A percentile compares a stretch with the other conserved stretches of the same genome.
Conservation (phyloP, 805 yeast genomes). For the Metschnikowia peoriensis region DNA sequence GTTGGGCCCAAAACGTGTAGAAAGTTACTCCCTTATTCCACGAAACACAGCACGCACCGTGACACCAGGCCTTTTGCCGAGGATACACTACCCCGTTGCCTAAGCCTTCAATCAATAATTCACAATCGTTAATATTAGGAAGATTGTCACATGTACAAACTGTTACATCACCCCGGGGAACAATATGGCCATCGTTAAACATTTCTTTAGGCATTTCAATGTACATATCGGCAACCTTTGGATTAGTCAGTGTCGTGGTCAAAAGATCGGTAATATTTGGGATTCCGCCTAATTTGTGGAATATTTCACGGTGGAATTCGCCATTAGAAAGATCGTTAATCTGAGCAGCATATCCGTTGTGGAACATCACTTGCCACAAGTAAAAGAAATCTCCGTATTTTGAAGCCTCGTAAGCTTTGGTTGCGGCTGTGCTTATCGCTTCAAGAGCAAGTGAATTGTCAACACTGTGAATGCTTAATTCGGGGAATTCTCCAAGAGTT, state of each 20-base stretch:
- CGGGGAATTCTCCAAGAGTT: background rate
- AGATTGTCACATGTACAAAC: background rate
- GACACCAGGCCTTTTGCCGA: background rate
- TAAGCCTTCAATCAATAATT: background rate
- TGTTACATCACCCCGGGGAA: background rate
- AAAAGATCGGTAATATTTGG: background rate
- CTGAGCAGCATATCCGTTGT: constrained; percentile 1
- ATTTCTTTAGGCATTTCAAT: background rate
- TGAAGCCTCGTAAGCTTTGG: background rate
- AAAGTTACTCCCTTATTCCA: background rate
- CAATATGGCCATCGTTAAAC: no score
- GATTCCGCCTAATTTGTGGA: background rate
- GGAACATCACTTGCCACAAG: constrained; percentile 4
- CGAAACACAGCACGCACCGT: background rate
- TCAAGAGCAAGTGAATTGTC: background rate
- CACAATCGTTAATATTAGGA: background rate
- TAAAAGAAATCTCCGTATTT: constrained; percentile 6
- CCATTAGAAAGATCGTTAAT: background rate
- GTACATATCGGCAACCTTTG: background rate
- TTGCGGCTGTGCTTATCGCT: background rate
- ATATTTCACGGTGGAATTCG: background rate
- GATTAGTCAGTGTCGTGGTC: background rate
- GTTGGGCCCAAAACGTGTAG: background rate
- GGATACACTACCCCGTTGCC: background rate
- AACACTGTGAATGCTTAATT: background rate